Percentiles rank a stretch among this genome's conserved stretches.
Evolutionary conservation across 169 alveolate genomes (phyloP).

Genomic region (Theileria sp.): DNA sequence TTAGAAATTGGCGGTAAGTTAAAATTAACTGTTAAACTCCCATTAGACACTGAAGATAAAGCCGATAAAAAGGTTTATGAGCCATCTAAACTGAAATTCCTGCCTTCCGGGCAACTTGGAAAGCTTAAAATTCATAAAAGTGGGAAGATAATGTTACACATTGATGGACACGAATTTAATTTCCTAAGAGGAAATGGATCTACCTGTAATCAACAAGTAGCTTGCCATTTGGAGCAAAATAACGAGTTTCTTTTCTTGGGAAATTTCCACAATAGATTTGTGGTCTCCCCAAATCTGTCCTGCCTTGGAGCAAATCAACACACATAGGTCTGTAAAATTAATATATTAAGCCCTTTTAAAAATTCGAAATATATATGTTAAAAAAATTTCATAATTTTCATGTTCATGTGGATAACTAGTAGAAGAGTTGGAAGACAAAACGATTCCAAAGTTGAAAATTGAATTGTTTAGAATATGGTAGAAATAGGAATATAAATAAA

Average conservation of each 20-base stretch:
- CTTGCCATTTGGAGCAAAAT: conserved; percentile 61
- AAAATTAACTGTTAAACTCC: background rate
- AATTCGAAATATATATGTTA: background rate
- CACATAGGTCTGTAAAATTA: conserved; percentile 3
- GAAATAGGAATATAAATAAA: background rate
- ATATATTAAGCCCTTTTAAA: background rate
- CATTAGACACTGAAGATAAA: background rate
- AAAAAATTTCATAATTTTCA: background rate
- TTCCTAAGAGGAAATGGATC: conserved; percentile 43
- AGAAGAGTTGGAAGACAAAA: background rate
- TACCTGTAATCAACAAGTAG: conserved; percentile 63
- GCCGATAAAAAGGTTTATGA: conserved; percentile 29
- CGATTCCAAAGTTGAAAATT: background rate
- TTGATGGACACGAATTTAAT: conserved; percentile 60
- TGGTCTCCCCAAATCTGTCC: conserved; percentile 53
- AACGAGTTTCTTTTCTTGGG: conserved; percentile 63
- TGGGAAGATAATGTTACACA: conserved; percentile 58
- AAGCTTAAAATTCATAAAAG: conserved; percentile 47
- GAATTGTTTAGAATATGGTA: background rate
- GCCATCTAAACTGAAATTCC: conserved; percentile 31
- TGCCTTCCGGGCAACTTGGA: conserved; percentile 63
- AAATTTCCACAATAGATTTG: conserved; percentile 51
- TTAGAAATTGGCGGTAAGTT: conserved; percentile 16
- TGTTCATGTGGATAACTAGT: background rate
- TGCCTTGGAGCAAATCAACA: background rate